These are phyloP conservation scores for Amylocystis lapponica DNA, from an alignment of 768 basidiomycete genomes.

Conservation along the genomic window DNA sequence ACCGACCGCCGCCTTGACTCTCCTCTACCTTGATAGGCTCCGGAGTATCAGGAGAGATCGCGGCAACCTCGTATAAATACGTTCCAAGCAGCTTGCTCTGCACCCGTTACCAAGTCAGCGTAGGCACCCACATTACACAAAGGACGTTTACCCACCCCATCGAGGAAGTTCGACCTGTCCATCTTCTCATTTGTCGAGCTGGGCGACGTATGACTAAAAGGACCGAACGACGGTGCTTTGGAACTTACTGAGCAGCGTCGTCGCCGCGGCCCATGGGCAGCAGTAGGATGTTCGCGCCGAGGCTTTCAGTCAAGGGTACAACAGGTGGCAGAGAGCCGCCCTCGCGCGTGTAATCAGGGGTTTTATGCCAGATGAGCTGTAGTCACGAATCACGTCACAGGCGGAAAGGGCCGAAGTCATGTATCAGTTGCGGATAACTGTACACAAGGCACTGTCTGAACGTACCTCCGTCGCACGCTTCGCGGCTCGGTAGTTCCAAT, in stretches of 20 bases:
- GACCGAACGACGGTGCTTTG: neutral
- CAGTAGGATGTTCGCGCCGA: conserved; percentile 76
- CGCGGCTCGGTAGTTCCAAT: conserved; percentile 89
- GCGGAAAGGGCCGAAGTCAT: neutral
- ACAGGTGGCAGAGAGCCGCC: conserved; percentile 89
- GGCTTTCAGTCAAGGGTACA: conserved; percentile 78
- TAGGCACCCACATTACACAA: neutral
- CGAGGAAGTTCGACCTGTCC: conserved; percentile 77
- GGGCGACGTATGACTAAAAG: neutral
- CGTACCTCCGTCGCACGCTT: conserved; percentile 66
- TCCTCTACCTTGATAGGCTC: too few relatives aligned
- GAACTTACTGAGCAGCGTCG: conserved; percentile 78
- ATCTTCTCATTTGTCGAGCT: conserved; percentile 90
- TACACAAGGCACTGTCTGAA: too few relatives aligned
- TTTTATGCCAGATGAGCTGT: conserved; percentile 51
- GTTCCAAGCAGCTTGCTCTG: conserved; percentile 67
- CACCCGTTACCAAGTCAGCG: conserved; percentile 1
- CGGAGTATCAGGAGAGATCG: too few relatives aligned
- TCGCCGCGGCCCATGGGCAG: conserved; percentile 88
- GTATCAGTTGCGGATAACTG: too few relatives aligned
- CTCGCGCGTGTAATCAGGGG: conserved; percentile 76
- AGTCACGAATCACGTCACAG: neutral
- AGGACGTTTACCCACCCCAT: conserved; percentile 48
- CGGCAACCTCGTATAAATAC: conserved; percentile 69
- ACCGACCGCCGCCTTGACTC: too few relatives aligned